Conservation (phyloP, 2,329 filamentous ascomycete species). For the Gyromitra esculenta region DNA sequence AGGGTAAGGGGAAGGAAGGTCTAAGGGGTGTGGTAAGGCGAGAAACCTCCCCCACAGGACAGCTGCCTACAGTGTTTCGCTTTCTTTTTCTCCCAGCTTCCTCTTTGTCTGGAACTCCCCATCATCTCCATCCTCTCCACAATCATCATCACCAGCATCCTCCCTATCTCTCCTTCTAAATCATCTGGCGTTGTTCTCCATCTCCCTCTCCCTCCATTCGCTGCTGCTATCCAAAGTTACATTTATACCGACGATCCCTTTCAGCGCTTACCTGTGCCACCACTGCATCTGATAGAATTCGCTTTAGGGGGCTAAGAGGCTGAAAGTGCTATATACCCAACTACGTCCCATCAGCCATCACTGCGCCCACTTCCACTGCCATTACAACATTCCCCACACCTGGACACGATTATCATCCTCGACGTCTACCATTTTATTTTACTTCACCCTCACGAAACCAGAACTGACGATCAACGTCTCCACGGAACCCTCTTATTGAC, state of each 20-base stretch:
- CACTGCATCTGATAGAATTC: constrained; percentile 32
- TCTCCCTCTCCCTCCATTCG: background rate
- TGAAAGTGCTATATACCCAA: constrained; percentile 37
- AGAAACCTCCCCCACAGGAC: constrained; percentile 9
- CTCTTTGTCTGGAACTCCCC: constrained; percentile 18
- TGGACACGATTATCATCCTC: constrained; percentile 61
- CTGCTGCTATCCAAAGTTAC: constrained; percentile 5
- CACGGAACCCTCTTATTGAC: constrained; percentile 3
- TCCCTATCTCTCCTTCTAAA: constrained; percentile 23
- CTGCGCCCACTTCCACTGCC: constrained; percentile 69
- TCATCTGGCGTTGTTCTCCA: constrained; percentile 4
- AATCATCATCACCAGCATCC: background rate
- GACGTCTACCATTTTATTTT: constrained; percentile 1
- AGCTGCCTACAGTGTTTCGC: constrained; percentile 33
- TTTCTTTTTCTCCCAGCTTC: constrained; percentile 2
- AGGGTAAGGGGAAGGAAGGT: constrained; percentile 3
- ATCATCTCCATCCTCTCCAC: constrained; percentile 3
- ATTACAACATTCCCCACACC: constrained; percentile 74
- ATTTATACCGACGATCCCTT: constrained; percentile 31
- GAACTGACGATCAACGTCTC: constrained; percentile 24
- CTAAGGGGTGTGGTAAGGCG: constrained; percentile 20
- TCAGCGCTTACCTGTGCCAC: constrained; percentile 41
- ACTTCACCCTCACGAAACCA: constrained; percentile 50
- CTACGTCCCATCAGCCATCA: constrained; percentile 61
- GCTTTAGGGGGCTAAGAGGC: constrained; percentile 46